Evolutionary conservation across 225 moss, liverwort and hornwort genomes (phyloP), one percentile per base, ranked within the genome.

Genomic region (Antitrichia curtipendula): DNA sequence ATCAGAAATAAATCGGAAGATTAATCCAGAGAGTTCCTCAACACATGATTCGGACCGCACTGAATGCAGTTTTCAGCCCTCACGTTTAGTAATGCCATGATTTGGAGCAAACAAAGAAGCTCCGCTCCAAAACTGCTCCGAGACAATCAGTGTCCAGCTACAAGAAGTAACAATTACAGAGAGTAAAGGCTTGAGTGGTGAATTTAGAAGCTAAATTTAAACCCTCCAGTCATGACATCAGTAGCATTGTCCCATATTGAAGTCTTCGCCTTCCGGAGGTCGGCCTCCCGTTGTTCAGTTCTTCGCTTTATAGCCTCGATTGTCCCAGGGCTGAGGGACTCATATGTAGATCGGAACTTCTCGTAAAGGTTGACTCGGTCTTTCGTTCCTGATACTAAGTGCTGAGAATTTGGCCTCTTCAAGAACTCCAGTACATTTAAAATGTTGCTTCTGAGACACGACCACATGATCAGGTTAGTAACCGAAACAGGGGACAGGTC

Each of bases 341-440:
- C 95, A 83, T 93, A 98, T 63, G 88, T 91, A 36, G 86, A 93
- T 87, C 88, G 95, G 80, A 98, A 97, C 45, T 93, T 92, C 71
- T 93, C 91, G 78, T 92, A 91, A 38, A 98, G 91, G 72, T 94
- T 98, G 65, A 91, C 95, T 59, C 96, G 95, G 78, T 98, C 95
- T 76, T 90, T 89, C 34, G 97, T 97, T 81, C 98, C 98, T 29
- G 98, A 98, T 32, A 98, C 98, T 72, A 98, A 89, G 47, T 93
- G 95, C 81, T 95, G 94, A 31, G 96, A 97, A 69, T 98, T 98
- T 85, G 98, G 98, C 85, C 94, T 95, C 87, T 89, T 97, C 87
- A 98, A 78, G 61, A 98, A 98, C 82, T 97, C 95, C 24, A 98
- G 86, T 28, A 98, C 97, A 70, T 95, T 91, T 75, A 96, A 90